These are phyloP conservation scores for Streptanthus diversifolius DNA, from an alignment of 345 rosid genomes.

Conservation along the genomic window DNA sequence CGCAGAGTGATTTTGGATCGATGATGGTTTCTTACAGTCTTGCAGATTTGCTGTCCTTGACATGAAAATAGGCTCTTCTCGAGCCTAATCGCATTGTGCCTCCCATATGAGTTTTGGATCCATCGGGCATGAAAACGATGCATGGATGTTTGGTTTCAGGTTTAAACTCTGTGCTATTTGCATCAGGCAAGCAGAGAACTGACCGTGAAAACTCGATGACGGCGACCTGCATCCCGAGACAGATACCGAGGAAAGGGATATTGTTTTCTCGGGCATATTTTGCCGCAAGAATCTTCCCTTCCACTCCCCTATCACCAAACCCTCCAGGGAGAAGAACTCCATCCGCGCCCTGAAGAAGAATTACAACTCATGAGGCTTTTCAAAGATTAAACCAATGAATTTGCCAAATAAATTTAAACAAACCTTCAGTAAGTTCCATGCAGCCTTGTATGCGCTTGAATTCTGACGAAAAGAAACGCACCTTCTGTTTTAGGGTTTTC, in stretches of 20 bases:
- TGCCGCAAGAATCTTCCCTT: conserved; percentile 88
- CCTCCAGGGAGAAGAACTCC: conserved; percentile 96
- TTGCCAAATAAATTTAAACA: background rate
- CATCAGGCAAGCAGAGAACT: conserved; percentile 64
- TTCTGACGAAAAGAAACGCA: conserved; percentile 30
- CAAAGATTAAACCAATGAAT: background rate
- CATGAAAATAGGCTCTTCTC: conserved; percentile 63
- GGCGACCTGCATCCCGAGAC: conserved; percentile 94
- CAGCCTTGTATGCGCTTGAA: conserved; percentile 58
- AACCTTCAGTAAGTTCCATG: conserved; percentile 79
- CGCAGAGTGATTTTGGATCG: background rate
- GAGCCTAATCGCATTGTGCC: conserved; percentile 97
- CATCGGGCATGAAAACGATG: conserved; percentile 95
- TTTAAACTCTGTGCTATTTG: conserved; percentile 89
- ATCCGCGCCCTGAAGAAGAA: conserved; percentile 55
- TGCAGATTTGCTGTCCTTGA: conserved; percentile 63
- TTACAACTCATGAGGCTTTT: background rate
- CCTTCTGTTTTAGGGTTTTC: background rate
- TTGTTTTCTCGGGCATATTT: conserved; percentile 79
- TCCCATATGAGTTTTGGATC: conserved; percentile 93
- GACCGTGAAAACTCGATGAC: conserved; percentile 82
- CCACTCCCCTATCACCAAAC: conserved; percentile 91
- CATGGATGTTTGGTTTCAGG: conserved; percentile 67
- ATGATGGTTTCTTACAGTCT: conserved; percentile 55
- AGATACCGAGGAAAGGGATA: conserved; percentile 84